Conservation (phyloP, 2,329 filamentous ascomycete species). For the Fusarium sp. region DNA sequence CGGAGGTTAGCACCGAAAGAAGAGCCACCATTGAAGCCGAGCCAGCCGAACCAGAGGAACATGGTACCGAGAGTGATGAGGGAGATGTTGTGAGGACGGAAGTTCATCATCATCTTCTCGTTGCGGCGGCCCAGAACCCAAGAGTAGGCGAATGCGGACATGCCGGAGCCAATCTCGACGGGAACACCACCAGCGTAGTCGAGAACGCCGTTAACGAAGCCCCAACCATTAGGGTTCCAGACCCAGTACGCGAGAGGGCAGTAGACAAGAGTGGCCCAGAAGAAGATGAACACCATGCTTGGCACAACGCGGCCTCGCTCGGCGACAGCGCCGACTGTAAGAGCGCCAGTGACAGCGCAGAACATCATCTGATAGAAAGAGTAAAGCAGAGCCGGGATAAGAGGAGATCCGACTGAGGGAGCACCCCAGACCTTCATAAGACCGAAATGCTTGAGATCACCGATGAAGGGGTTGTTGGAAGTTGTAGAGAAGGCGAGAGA, state of each 20-base stretch:
- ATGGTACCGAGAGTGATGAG: conserved; percentile 95
- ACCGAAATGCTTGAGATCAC: conserved; percentile 88
- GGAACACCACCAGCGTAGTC: conserved; percentile 97
- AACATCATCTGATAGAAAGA: conserved; percentile 99
- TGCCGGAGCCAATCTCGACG: conserved; percentile 95
- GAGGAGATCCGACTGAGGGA: conserved; percentile 87
- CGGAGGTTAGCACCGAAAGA: conserved; percentile 93
- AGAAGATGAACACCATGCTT: conserved; percentile 94
- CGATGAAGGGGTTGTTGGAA: conserved; percentile 90
- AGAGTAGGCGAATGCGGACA: conserved; percentile 94
- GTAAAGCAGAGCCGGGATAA: conserved; percentile 90
- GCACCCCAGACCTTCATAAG: conserved; percentile 83
- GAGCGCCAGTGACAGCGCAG: conserved; percentile 89
- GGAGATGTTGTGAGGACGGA: conserved; percentile 98
- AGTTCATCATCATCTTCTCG: conserved; percentile 99
- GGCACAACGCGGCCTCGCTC: conserved; percentile 94
- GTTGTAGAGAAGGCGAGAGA: conserved; percentile 89
- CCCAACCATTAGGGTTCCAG: conserved; percentile 97
- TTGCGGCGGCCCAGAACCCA: conserved; percentile 95
- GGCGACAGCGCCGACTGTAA: conserved; percentile 90
- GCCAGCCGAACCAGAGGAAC: conserved; percentile 98
- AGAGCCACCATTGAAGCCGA: conserved; percentile 98
- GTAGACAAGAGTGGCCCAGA: conserved; percentile 97
- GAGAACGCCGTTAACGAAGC: conserved; percentile 86
- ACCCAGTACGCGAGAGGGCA: conserved; percentile 96